Base-by-base conservation (phyloP, 345 rosid genomes). In the Balakata baccata region DNA sequence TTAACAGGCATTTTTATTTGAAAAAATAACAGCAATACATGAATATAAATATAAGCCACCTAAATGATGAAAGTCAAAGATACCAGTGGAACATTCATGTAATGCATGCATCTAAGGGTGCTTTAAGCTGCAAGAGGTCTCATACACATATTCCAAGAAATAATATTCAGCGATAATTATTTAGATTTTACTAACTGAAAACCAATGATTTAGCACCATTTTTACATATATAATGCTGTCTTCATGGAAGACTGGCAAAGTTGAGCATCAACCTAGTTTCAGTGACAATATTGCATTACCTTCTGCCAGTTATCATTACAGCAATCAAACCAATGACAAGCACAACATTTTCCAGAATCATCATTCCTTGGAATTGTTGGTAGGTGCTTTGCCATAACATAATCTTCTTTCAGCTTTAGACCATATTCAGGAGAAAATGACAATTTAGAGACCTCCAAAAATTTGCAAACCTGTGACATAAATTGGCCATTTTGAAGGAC, bases 271-370 rank as follows among this genome's bases (percentile, higher is more conserved):
- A 25, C 18, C 47, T 61, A 49, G 56, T 34, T 49, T 50, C 66
- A 7, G 49, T 53, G 61, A 74, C 50, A 75, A 66, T 65, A 29
- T 70, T 49, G 46, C 71, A 69, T 83, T 87, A 96, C 99, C 98
- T 90, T 93, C 80, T 93, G 97, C 98, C 98, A 96, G 81, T 87
- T 96, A 85, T 93, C 90, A 81, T 91, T 91, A 81, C 99, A 96
- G 84, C 95, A 96, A 88, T 74, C 77, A 77, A 89, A 88, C 90
- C 93, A 90, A 77, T 76, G 50, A 74, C 97, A 90, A 34, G 86
- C 80, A 85, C 93, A 91, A 69, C 98, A 93, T 78, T 74, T 85
- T 74, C 72, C 79, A 39, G 92, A 83, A 76, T 87, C 92, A 75
- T 88, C 92, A 69, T 81, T 72, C 68, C 78, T 90, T 53, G 84